A percentile compares a stretch with the other conserved stretches of the same genome.
These are phyloP conservation scores for Boehmeria nivea DNA, from an alignment of 306 rosid species.

Conservation along the genomic window DNA sequence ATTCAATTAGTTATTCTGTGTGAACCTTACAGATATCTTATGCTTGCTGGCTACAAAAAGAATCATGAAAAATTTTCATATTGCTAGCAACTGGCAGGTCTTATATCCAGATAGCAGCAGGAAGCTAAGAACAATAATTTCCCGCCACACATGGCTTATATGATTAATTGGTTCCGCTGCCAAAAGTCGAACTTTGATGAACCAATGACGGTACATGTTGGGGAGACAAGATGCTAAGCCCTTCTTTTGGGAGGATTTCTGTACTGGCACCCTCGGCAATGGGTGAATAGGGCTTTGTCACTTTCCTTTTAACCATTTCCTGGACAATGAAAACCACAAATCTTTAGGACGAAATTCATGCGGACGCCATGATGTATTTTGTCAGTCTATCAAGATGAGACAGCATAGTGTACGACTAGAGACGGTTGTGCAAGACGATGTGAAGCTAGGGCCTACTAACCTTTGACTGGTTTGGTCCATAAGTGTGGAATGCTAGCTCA, in stretches of 20 bases:
- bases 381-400: neutral
- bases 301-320: constrained; percentile 43
- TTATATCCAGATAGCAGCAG: too few relatives aligned
- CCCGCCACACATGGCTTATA: constrained; percentile 10
- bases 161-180: constrained; percentile 36
- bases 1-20: too few relatives aligned
- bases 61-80: too few relatives aligned
- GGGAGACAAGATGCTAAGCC: constrained; percentile 37
- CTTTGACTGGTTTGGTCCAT: constrained; percentile 65
- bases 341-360: too few relatives aligned
- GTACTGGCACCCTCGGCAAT: constrained; percentile 36
- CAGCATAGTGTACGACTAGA: too few relatives aligned
- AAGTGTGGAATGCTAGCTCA: constrained; percentile 62
- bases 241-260: constrained; percentile 53
- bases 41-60: too few relatives aligned
- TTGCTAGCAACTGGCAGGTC: too few relatives aligned
- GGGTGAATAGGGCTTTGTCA: constrained; percentile 84
- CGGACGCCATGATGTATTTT: too few relatives aligned
- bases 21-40: too few relatives aligned
- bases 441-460: too few relatives aligned
- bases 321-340: constrained; percentile 27
- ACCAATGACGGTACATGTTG: constrained; percentile 49
- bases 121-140: too few relatives aligned
- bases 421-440: too few relatives aligned
- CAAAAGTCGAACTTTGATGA: constrained; percentile 68